Conservation (phyloP, 371 early-diverging fungal species). For the Saksenaea vasiformis region DNA sequence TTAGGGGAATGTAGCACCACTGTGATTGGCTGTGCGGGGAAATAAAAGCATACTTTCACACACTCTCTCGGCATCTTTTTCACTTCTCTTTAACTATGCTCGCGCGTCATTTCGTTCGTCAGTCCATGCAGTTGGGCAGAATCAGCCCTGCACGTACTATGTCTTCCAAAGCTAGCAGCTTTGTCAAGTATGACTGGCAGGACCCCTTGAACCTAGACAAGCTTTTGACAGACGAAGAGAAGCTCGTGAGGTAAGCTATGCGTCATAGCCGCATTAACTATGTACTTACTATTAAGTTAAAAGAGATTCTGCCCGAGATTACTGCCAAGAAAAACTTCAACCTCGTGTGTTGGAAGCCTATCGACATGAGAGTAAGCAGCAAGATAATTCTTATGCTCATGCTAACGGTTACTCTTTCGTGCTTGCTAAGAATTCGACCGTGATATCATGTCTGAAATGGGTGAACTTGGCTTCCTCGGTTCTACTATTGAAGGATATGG, state of each 20-base stretch:
- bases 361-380: constrained; percentile 78
- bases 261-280: neutral
- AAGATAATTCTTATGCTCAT: neutral
- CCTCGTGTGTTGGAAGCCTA: constrained; percentile 86
- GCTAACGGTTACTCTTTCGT: neutral
- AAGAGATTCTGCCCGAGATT: constrained; percentile 84
- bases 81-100: constrained; percentile 10
- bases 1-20: neutral
- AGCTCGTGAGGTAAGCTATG: constrained; percentile 64
- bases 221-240: constrained; percentile 89
- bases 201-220: constrained; percentile 88
- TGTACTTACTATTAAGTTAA: neutral
- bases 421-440: constrained; percentile 73
- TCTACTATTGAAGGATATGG: constrained; percentile 96
- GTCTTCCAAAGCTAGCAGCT: constrained; percentile 52
- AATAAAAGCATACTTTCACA: neutral
- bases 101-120: constrained; percentile 20
- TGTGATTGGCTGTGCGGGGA: constrained; percentile 3
- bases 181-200: constrained; percentile 91
- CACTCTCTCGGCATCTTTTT: neutral
- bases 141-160: constrained; percentile 33
- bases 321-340: constrained; percentile 87
- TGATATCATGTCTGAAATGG: constrained; percentile 93
- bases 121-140: neutral
- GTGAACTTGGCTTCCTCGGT: constrained; percentile 92